Conservation (phyloP, 768 basidiomycete genomes). For the Porphyrellus cyaneotinctus region DNA sequence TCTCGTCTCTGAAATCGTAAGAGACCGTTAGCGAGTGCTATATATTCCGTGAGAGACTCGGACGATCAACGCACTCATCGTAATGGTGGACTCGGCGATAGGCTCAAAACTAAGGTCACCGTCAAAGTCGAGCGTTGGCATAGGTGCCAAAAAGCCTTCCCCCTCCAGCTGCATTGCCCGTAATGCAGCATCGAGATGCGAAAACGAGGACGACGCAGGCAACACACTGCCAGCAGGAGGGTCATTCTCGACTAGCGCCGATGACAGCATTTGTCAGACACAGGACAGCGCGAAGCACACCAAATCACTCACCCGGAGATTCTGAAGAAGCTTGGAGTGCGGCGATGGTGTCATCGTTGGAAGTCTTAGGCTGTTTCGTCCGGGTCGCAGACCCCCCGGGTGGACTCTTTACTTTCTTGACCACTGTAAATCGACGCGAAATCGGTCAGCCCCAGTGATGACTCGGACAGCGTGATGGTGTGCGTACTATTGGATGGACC, state of each 20-base stretch:
- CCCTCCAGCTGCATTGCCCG: too few relatives aligned
- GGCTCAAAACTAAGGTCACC: background rate
- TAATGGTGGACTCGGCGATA: background rate
- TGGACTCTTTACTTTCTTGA: conserved; percentile 6
- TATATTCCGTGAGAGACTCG: background rate
- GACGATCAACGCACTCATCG: background rate
- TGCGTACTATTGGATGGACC: conserved; percentile 4
- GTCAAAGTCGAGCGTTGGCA: background rate
- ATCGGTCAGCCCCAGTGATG: background rate
- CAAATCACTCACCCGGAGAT: conserved; percentile 7
- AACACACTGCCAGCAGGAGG: too few relatives aligned
- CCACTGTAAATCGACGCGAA: background rate
- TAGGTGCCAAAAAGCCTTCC: background rate
- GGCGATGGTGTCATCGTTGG: background rate
- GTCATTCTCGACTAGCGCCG: background rate
- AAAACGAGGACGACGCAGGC: too few relatives aligned
- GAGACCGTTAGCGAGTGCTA: background rate
- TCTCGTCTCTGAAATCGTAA: background rate
- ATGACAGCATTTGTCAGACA: conserved; percentile 8
- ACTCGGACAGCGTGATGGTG: background rate
- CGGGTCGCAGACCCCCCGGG: conserved; percentile 16
- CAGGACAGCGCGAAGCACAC: background rate
- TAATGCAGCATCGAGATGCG: too few relatives aligned
- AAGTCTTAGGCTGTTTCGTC: conserved; percentile 2
- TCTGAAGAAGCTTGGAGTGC: background rate